These are phyloP conservation scores for Camptophora hylomeconis DNA, from an alignment of 2,329 filamentous ascomycete species.

Conservation along the genomic window DNA sequence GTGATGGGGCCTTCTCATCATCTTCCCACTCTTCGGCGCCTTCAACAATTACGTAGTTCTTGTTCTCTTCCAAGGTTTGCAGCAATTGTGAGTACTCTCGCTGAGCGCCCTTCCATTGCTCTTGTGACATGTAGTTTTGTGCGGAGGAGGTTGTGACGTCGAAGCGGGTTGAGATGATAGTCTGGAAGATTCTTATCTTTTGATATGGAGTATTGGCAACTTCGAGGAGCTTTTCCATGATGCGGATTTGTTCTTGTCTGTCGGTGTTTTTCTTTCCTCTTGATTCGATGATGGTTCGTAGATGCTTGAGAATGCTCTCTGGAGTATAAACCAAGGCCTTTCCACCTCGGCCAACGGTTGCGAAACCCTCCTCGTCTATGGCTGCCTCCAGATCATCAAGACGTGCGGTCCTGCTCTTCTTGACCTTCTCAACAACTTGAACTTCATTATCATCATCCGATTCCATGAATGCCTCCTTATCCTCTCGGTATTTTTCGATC, in stretches of 20 bases:
- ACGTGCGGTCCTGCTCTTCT: slow-evolving; percentile 33
- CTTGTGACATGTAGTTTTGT: slow-evolving; percentile 71
- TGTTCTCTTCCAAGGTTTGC: slow-evolving; percentile 63
- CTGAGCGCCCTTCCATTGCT: slow-evolving; percentile 94
- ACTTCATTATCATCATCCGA: slow-evolving; percentile 59
- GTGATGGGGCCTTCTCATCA: slow-evolving; percentile 77
- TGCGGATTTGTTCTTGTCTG: slow-evolving; percentile 81
- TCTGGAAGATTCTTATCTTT: slow-evolving; percentile 79
- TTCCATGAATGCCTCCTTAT: slow-evolving; percentile 80
- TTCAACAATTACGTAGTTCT: slow-evolving; percentile 76
- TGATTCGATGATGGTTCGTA: slow-evolving; percentile 84
- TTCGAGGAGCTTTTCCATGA: slow-evolving; percentile 91
- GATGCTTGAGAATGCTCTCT: slow-evolving; percentile 95
- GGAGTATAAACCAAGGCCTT: slow-evolving; percentile 84
- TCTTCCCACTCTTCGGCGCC: slow-evolving; percentile 97
- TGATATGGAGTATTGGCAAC: slow-evolving; percentile 88
- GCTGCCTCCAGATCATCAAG: slow-evolving; percentile 39
- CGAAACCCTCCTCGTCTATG: slow-evolving; percentile 71
- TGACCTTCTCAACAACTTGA: slow-evolving; percentile 28
- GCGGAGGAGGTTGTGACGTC: slow-evolving; percentile 69
- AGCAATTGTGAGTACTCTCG: slow-evolving; percentile 71
- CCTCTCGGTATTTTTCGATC: slow-evolving; percentile 72
- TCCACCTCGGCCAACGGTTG: slow-evolving; percentile 76
- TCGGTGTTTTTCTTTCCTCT: slow-evolving; percentile 99
- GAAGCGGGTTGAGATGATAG: slow-evolving; percentile 85